A percentile compares a stretch with the other conserved stretches of the same genome.
Evolutionary conservation across 768 basidiomycete species (phyloP).

Genomic region (Gloeophyllum trabeum): DNA sequence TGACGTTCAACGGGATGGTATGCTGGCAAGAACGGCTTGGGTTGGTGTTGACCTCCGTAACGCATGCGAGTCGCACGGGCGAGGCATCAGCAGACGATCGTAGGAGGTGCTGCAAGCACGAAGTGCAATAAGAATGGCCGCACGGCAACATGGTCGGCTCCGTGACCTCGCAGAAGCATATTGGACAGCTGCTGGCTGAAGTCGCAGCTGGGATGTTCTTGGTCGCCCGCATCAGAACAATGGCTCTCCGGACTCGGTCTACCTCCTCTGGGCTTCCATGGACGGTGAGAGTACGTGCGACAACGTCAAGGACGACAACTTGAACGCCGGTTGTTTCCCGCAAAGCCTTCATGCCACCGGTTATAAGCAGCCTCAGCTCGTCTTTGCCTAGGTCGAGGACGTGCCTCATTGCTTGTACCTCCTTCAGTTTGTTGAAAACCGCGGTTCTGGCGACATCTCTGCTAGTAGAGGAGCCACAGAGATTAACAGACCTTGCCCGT

Average conservation of each 20-base stretch:
- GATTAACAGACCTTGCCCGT: constrained; percentile 23
- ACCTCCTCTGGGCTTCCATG: constrained; percentile 19
- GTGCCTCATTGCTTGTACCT: constrained; percentile 23
- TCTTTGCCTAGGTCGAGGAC: constrained; percentile 22
- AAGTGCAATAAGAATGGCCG: constrained; percentile 38
- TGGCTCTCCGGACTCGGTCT: constrained; percentile 1
- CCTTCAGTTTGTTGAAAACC: constrained; percentile 26
- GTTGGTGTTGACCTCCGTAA: constrained; percentile 15
- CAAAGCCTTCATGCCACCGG: constrained; percentile 25
- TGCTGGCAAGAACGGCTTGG: constrained; percentile 16
- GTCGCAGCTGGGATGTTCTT: neutral
- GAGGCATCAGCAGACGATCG: constrained; percentile 17
- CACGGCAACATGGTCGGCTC: constrained; percentile 22
- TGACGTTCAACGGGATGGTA: constrained; percentile 25
- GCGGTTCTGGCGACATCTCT: constrained; percentile 19
- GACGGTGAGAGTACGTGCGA: constrained; percentile 27
- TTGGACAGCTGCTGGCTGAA: constrained; percentile 11
- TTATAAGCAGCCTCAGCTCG: constrained; percentile 25
- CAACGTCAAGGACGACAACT: constrained; percentile 27
- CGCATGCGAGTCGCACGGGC: constrained; percentile 26
- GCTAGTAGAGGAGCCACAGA: constrained; percentile 25
- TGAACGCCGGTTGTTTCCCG: constrained; percentile 28
- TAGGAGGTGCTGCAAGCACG: constrained; percentile 36
- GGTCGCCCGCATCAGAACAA: constrained; percentile 1
- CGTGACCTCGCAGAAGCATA: constrained; percentile 16